A percentile compares a stretch with the other conserved stretches of the same genome.
Conservation (phyloP, 345 rosid genomes). For the Raphanus sativus region DNA sequence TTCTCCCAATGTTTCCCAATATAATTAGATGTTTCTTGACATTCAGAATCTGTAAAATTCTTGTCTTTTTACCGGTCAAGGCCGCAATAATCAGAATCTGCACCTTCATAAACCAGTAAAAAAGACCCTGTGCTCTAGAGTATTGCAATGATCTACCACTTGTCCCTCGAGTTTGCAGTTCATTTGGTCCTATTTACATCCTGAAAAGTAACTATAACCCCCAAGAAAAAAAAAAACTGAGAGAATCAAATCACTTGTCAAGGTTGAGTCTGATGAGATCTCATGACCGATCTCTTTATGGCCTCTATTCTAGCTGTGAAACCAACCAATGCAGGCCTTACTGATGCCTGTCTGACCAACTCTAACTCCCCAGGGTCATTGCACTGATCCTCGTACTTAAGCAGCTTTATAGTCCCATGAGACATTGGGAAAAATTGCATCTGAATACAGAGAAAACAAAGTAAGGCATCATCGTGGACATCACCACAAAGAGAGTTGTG, state of each 20-base stretch:
- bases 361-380: constrained; percentile 57
- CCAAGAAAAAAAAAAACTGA: not conserved
- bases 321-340: constrained; percentile 68
- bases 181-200: constrained; percentile 14
- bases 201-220: not conserved
- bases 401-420: constrained; percentile 78
- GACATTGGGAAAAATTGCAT: constrained; percentile 91
- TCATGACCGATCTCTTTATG: constrained; percentile 55
- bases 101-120: not conserved
- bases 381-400: constrained; percentile 62
- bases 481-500: constrained; percentile 49
- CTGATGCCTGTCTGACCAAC: constrained; percentile 70
- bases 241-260: constrained; percentile 8
- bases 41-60: constrained; percentile 14
- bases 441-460: constrained; percentile 58
- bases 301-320: constrained; percentile 82
- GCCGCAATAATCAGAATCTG: no score
- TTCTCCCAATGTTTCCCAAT: constrained; percentile 1
- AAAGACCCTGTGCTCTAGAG: constrained; percentile 1
- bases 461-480: constrained; percentile 64
- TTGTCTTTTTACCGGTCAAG: no score
- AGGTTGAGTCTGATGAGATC: constrained; percentile 26
- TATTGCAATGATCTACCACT: not conserved
- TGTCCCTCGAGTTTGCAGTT: constrained; percentile 5
- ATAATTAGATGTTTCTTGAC: constrained; percentile 12